Conservation (phyloP, 108 stramenopile species). For the Pseudonitzschia multiseries region DNA sequence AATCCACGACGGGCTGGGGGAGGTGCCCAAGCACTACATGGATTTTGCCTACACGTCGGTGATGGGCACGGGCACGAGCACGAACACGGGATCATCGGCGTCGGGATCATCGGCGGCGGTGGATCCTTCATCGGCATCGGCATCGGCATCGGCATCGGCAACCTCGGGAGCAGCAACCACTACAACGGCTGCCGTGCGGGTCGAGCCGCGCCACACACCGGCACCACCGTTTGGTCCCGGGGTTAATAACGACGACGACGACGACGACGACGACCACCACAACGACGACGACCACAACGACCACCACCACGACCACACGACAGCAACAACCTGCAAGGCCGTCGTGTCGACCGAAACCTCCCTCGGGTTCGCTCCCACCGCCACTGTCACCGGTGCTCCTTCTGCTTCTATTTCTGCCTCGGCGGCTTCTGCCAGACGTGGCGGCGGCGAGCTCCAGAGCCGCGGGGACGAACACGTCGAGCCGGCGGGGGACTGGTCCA, state of each 20-base stretch:
- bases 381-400: neutral
- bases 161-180: neutral
- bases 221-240: no score
- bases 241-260: no score
- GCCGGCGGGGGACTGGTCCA: neutral
- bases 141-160: neutral
- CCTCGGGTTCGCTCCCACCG: neutral
- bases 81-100: neutral
- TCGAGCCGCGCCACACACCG: neutral
- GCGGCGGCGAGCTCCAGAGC: neutral
- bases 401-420: no score
- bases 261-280: neutral
- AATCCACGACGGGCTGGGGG: slow-evolving; percentile 40
- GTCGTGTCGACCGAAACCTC: neutral
- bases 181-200: no score
- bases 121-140: neutral
- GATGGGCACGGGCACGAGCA: no score
- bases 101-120: neutral
- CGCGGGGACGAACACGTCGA: neutral
- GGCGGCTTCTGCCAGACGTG: neutral
- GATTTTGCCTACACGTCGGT: slow-evolving; percentile 58
- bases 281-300: neutral
- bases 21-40: slow-evolving; percentile 25
- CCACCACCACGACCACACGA: neutral
- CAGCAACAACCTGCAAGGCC: neutral